Percentiles rank a stretch among this genome's conserved stretches.
These are phyloP conservation scores for Aspergillus sp. DNA, from an alignment of 2,329 filamentous ascomycete genomes.

Conservation along the genomic window DNA sequence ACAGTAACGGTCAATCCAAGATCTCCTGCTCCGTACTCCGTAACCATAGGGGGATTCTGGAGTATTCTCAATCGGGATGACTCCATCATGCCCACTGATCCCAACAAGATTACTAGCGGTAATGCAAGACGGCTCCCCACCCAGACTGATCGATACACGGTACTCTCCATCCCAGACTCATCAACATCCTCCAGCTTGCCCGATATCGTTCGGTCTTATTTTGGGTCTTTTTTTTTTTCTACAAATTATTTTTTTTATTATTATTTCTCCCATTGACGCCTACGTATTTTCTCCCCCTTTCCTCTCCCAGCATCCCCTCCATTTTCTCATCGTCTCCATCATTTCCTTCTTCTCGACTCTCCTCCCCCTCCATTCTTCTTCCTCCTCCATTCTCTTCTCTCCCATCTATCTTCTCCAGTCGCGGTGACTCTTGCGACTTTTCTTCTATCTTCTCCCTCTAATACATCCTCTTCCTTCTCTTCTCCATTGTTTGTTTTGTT, in stretches of 20 bases:
- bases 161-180: not conserved
- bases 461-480: constrained; percentile 14
- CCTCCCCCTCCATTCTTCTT: constrained; percentile 10
- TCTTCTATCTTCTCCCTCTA: constrained; percentile 23
- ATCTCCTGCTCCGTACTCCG: too few species aligned
- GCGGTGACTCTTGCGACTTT: constrained; percentile 17
- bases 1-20: too few species aligned
- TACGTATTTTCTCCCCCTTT: not conserved
- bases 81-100: not conserved
- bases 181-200: constrained; percentile 1
- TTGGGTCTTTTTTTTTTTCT: not conserved
- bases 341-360: constrained; percentile 12
- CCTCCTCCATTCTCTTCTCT: constrained; percentile 12
- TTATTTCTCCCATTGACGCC: not conserved
- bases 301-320: not conserved
- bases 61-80: not conserved
- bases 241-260: not conserved
- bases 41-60: too few species aligned
- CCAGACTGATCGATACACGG: constrained; percentile 1
- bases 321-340: not conserved
- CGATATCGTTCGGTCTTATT: constrained; percentile 10
- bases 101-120: not conserved
- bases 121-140: not conserved
- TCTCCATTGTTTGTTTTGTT: constrained; percentile 12
- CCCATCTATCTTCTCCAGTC: constrained; percentile 6